Conservation (phyloP, 495 filamentous ascomycete genomes). For the Cercophora samala region DNA sequence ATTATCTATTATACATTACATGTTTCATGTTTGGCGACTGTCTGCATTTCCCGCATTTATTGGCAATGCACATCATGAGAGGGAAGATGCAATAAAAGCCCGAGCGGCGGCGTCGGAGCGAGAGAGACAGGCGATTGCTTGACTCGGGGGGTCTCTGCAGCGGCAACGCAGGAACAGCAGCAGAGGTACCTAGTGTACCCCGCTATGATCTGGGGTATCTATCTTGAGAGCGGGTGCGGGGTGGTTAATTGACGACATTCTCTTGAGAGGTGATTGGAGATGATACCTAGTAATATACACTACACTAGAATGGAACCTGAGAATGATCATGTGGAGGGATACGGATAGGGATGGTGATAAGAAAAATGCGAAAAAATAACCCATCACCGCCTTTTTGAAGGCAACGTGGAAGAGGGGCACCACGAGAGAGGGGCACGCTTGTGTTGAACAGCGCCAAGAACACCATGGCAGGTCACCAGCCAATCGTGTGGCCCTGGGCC, state of each 20-base stretch:
- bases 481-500: background rate
- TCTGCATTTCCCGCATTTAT: background rate
- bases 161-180: no score
- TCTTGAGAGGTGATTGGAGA: background rate
- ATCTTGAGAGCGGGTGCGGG: constrained; percentile 11
- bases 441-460: background rate
- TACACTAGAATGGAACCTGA: no score
- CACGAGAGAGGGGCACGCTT: background rate
- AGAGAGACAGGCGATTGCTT: background rate
- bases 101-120: constrained; percentile 2
- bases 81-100: background rate
- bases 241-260: constrained; percentile 13
- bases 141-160: no score
- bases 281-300: no score
- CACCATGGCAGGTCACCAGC: background rate
- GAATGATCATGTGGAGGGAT: no score
- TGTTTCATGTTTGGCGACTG: background rate
- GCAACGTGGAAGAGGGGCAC: background rate
- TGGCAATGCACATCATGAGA: background rate
- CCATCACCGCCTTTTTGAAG: background rate
- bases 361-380: background rate
- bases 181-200: no score
- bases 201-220: constrained; percentile 7
- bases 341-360: background rate
- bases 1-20: no score